Evolutionary conservation across 2,329 filamentous ascomycete genomes (phyloP).

Genomic region (Cryoendolithus antarcticus): DNA sequence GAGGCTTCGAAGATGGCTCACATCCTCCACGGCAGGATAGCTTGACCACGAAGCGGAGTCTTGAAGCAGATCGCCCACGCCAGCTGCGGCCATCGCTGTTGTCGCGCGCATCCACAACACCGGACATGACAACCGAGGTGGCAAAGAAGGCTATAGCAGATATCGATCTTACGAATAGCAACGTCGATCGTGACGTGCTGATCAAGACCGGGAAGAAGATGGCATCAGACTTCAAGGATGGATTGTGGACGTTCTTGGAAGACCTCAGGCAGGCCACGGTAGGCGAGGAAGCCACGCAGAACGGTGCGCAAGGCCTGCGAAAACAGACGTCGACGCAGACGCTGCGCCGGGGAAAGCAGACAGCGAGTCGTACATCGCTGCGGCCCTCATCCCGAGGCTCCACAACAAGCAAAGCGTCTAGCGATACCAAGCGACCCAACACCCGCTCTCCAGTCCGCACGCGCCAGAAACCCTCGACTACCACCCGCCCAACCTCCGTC

Average conservation of each 20-base stretch:
- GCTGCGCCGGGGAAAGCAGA: constrained; percentile 2
- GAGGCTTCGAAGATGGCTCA: neutral
- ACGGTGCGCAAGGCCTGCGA: constrained; percentile 27
- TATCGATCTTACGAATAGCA: constrained; percentile 24
- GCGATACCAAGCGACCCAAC: constrained; percentile 8
- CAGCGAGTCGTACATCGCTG: constrained; percentile 5
- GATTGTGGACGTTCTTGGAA: constrained; percentile 87
- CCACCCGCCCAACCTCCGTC: neutral
- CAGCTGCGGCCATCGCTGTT: constrained; percentile 4
- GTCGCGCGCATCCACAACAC: constrained; percentile 10
- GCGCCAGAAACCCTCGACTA: neutral
- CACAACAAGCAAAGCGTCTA: constrained; percentile 9
- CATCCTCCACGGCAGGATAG: constrained; percentile 17
- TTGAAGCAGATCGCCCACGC: constrained; percentile 4
- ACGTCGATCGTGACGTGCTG: constrained; percentile 37
- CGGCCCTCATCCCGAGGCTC: constrained; percentile 10
- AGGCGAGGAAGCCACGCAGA: constrained; percentile 74
- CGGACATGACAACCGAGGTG: constrained; percentile 14
- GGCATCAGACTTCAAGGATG: constrained; percentile 77
- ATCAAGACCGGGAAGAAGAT: constrained; percentile 58
- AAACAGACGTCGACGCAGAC: constrained; percentile 17
- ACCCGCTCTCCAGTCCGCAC: constrained; percentile 5
- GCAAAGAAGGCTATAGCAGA: constrained; percentile 13
- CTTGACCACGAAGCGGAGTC: constrained; percentile 7
- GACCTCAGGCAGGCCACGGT: constrained; percentile 92